Evolutionary conservation across 2,329 filamentous ascomycete species (phyloP), one percentile per base, ranked within the genome.

Genomic region (Trichoderma breve): DNA sequence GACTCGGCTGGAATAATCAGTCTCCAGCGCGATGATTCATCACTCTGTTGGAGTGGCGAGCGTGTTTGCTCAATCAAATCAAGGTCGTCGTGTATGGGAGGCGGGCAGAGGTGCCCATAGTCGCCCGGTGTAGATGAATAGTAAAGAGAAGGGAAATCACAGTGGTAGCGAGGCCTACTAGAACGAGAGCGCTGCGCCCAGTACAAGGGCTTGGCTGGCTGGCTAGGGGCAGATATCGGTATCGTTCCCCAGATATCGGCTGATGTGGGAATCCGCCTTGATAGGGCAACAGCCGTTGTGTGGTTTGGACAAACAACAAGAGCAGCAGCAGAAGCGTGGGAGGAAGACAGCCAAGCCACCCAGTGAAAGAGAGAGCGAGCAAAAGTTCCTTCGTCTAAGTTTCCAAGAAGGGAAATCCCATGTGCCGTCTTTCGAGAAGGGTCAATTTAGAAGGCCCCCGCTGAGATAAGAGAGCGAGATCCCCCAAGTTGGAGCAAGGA

Each of bases 341-440:
- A 73, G 60, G 72, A 58, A 57, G 26, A 26, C n/a, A 76, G 78
- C 77, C 80, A 81, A 81, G 80, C 76, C 77, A 78, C 78, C 76
- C 67, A 69, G 66, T 74, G 78, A 75, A 60, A 77, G 76, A 77
- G 79, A 77, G 74, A 76, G 77, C 77, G 77, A 79, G 80, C 81
- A 82, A 82, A 82, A 82, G 81, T 82, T 80, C 80, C 81, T 74
- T 82, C 77, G 80, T 77, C 77, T 79, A 81, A 76, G 65, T 79
- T 80, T 76, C 79, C 79, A 69, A 76, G 76, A 78, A 78, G 75
- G 81, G 80, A 81, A 80, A 76, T 79, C 76, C 78, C 78, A 77
- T 63, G 76, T 78, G 72, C 75, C 74, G 74, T 77, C 75, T 76
- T 65, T 70, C 64, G 39, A 64, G 65, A 58, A 70, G 53, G 64